Base-by-base conservation (phyloP, 139 green algal genomes). In the Diplosphaera chodatii region DNA sequence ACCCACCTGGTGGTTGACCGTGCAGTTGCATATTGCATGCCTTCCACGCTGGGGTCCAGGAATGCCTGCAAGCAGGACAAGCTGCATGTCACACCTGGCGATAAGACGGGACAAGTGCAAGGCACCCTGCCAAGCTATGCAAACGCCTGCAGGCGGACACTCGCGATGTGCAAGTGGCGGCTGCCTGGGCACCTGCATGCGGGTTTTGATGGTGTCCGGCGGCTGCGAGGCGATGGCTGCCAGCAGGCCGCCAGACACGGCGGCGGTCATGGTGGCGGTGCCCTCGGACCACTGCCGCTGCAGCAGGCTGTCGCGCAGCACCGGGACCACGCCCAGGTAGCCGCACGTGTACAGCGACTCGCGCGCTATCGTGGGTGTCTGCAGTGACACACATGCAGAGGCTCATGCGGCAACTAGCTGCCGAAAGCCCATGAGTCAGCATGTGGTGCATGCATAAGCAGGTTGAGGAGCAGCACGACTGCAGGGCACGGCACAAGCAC, bases 151-250 rank as follows among this genome's bases (percentile, higher is more conserved):
- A n/a, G n/a, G n/a, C n/a, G n/a, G n/a, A n/a, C n/a, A n/a, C n/a
- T n/a, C n/a, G n/a, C n/a, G n/a, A n/a, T n/a, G n/a, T 85, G 71
- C 62, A 62, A 21, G 16, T 25, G 25, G 27, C 25, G 28, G 18
- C 34, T 33, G 32, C 40, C 15, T 55, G 2, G 41, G 30, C 55
- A 83, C 87, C 88, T 94, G 90, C 88, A 95, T 92, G 20, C 86
- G 78, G 3, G 91, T 96, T 79, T 96, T 96, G 62, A 91, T 85
- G 0, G 92, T 97, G 82, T 97, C 92, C 70, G 91, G 87, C 2
- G 92, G 92, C 56, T 97, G 92, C 2, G 89, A 93, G 28, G 76
- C 72, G 1, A 84, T 69, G 0, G 91, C 83, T 8, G 82, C 91
- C 64, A 93, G 83, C 13, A 94, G 73, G 4, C 92, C 92, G 22